Conservation (phyloP, 1,284 basidiomycete species). For the Schizophyllum commune region DNA sequence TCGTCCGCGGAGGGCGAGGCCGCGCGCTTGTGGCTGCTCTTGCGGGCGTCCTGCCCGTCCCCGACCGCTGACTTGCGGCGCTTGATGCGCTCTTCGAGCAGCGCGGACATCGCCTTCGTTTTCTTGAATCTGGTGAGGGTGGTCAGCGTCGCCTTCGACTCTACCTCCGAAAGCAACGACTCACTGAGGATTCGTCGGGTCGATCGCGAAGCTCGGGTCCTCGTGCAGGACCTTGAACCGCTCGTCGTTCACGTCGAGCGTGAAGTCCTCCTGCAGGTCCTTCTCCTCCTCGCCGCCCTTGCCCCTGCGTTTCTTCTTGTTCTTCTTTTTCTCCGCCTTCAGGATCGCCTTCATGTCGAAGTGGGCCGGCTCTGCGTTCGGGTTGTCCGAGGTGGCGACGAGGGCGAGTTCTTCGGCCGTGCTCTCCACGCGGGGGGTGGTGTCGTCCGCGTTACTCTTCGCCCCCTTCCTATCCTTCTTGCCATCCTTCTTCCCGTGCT, state of each 20-base stretch:
- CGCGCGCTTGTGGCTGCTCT: conserved; percentile 9
- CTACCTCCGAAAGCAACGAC: too few relatives aligned
- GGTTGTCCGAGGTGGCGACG: conserved; percentile 52
- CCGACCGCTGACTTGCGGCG: conserved; percentile 39
- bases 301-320: conserved; percentile 37
- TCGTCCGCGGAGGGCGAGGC: conserved; percentile 5
- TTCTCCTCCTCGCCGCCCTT: conserved; percentile 38
- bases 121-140: conserved; percentile 66
- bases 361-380: conserved; percentile 57
- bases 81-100: conserved; percentile 67
- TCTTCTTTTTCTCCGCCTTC: conserved; percentile 74
- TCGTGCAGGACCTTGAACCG: conserved; percentile 87
- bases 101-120: conserved; percentile 79
- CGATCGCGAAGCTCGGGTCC: conserved; percentile 90
- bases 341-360: conserved; percentile 91
- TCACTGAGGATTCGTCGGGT: conserved; percentile 95
- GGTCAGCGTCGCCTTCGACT: conserved; percentile 11
- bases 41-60: conserved; percentile 11
- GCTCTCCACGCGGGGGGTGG: conserved; percentile 16
- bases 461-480: conserved; percentile 8
- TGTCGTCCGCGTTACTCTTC: conserved; percentile 8
- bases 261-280: conserved; percentile 72
- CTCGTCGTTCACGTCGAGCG: conserved; percentile 80
- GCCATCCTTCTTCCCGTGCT: conserved; percentile 18
- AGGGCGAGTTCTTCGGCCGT: conserved; percentile 63